phyloP scores from a whole-genome alignment of 2,329 filamentous ascomycete species.

The Elsinoe arachidis region DNA sequence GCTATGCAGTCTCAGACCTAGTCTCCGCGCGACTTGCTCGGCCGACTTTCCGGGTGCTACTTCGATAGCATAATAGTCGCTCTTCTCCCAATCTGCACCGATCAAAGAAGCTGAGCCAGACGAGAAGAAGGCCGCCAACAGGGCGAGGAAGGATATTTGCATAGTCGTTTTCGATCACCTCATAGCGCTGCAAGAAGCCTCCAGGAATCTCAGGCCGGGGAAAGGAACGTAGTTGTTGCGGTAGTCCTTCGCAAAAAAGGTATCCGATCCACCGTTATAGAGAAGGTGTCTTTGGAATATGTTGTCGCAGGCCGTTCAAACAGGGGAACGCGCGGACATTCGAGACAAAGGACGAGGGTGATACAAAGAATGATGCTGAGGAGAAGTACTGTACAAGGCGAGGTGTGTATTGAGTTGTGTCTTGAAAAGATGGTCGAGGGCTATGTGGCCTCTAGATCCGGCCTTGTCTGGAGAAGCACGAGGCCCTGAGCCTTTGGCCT shows the following conservation, averaged over 20 bases:
- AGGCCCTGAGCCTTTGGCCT: not conserved
- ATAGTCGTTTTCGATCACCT: not conserved
- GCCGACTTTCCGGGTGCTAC: conserved; percentile 60
- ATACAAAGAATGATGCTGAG: not conserved
- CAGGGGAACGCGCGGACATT: conserved; percentile 7
- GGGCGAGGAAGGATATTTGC: conserved; percentile 6
- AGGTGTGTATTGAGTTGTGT: not conserved
- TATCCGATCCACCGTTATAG: not conserved
- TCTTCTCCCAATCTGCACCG: conserved; percentile 50
- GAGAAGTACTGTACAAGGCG: not conserved
- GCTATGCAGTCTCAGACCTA: conserved; percentile 76
- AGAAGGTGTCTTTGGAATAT: conserved; percentile 5
- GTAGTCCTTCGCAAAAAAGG: not conserved
- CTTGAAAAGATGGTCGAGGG: not conserved
- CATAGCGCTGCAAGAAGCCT: not conserved
- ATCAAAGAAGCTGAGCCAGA: conserved; percentile 9
- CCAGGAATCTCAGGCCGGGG: not conserved
- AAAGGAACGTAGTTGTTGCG: not conserved
- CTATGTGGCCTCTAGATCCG: not conserved
- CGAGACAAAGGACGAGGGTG: not conserved
- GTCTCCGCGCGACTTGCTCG: conserved; percentile 56
- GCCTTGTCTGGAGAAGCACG: not conserved
- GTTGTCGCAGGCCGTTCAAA: conserved; percentile 5
- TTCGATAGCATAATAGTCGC: conserved; percentile 92
- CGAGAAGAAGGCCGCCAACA: conserved; percentile 7